phyloP scores from a whole-genome alignment of 768 basidiomycete genomes.

The Austroboletus eburneus region DNA sequence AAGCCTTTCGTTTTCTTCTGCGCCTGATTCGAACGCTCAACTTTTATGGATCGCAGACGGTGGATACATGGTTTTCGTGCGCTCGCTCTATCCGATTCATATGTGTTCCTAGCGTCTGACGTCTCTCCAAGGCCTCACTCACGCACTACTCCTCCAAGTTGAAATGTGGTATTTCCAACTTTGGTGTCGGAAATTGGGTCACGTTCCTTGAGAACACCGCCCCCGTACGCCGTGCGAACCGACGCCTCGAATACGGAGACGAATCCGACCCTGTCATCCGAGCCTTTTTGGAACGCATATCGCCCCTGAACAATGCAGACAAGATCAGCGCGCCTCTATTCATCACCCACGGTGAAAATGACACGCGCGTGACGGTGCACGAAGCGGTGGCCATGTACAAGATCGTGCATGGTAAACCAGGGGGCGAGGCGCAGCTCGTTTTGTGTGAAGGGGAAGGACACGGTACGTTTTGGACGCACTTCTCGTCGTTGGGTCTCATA shows the following conservation, averaged over 20 bases:
- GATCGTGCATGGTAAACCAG: slow-evolving; percentile 22
- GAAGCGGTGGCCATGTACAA: slow-evolving; percentile 38
- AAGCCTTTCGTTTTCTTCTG: slow-evolving; percentile 3
- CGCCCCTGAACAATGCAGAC: slow-evolving; percentile 36
- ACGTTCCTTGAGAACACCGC: slow-evolving; percentile 43
- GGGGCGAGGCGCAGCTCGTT: slow-evolving; percentile 33
- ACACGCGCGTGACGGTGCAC: slow-evolving; percentile 37
- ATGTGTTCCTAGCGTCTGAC: slow-evolving; percentile 1
- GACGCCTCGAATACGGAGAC: slow-evolving; percentile 40
- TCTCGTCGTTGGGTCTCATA: slow-evolving; percentile 1
- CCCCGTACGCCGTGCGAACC: slow-evolving; percentile 30
- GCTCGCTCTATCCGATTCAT: slow-evolving; percentile 5
- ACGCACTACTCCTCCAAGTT: slow-evolving; percentile 40
- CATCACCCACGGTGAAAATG: slow-evolving; percentile 41
- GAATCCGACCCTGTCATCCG: slow-evolving; percentile 35
- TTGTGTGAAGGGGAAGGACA: slow-evolving; percentile 42
- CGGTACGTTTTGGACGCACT: slow-evolving; percentile 25
- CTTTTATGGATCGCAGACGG: slow-evolving; percentile 25
- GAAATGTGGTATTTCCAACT: slow-evolving; percentile 39
- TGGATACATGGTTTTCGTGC: slow-evolving; percentile 39
- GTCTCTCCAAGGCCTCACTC: slow-evolving; percentile 34
- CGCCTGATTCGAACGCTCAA: not conserved
- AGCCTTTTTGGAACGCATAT: slow-evolving; percentile 36
- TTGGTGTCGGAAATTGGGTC: slow-evolving; percentile 37
- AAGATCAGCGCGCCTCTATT: slow-evolving; percentile 35